Conservation (phyloP, 495 filamentous ascomycete genomes). For the Penicillium longicatenatum region DNA sequence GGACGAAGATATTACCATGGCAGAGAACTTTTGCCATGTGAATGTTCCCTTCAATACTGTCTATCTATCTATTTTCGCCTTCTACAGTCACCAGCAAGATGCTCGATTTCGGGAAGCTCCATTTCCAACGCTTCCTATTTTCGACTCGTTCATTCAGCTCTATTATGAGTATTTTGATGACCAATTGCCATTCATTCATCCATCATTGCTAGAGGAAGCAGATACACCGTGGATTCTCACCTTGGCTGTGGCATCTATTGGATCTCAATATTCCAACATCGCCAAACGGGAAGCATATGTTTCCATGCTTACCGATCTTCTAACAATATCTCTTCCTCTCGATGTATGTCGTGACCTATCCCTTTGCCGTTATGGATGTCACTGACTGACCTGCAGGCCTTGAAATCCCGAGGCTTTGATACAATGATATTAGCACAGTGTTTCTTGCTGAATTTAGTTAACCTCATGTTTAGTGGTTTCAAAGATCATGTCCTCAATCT, state of each 20-base stretch:
- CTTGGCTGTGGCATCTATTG: neutral
- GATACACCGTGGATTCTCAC: neutral
- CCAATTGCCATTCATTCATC: neutral
- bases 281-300: neutral
- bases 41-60: neutral
- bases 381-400: neutral
- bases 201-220: neutral
- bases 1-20: neutral
- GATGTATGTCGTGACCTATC: neutral
- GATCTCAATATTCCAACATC: neutral
- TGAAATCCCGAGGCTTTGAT: neutral
- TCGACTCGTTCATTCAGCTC: neutral
- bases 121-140: neutral
- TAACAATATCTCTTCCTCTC: neutral
- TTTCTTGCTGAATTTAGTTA: neutral
- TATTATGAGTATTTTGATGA: conserved; percentile 1
- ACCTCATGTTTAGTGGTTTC: neutral
- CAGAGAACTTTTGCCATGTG: neutral
- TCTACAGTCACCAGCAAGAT: neutral
- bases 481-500: neutral
- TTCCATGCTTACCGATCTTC: neutral
- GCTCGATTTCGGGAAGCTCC: neutral
- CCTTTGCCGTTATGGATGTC: neutral
- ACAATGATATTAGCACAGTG: conserved; percentile 1
- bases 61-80: neutral